phyloP scores from a whole-genome alignment of 2,329 filamentous ascomycete species.

The Epichloe elymi region DNA sequence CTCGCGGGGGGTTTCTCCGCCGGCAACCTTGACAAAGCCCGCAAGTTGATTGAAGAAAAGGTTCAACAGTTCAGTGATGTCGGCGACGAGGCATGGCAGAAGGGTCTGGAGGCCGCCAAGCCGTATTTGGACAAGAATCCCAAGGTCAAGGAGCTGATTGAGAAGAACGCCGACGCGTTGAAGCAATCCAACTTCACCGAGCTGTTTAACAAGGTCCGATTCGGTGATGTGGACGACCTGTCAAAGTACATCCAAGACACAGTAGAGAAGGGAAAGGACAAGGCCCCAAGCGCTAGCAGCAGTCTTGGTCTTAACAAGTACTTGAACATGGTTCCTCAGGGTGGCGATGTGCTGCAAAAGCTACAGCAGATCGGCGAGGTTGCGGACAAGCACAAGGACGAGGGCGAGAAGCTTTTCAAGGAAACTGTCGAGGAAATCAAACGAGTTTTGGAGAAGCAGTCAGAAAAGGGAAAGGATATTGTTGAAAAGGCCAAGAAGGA shows the following conservation, averaged over 20 bases:
- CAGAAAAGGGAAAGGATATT: constrained; percentile 44
- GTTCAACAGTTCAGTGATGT: constrained; percentile 51
- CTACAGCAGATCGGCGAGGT: constrained; percentile 51
- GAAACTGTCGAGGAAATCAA: constrained; percentile 55
- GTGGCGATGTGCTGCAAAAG: constrained; percentile 51
- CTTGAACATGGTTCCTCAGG: constrained; percentile 51
- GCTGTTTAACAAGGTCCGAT: constrained; percentile 48
- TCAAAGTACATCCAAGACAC: constrained; percentile 22
- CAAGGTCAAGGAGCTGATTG: constrained; percentile 58
- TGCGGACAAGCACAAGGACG: constrained; percentile 52
- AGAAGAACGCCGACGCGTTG: constrained; percentile 54
- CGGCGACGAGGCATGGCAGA: constrained; percentile 59
- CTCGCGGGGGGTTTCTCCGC: constrained; percentile 46
- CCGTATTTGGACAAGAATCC: constrained; percentile 64
- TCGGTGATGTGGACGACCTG: constrained; percentile 39
- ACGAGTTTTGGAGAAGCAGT: constrained; percentile 49
- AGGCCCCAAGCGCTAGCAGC: constrained; percentile 19
- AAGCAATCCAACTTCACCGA: constrained; percentile 54
- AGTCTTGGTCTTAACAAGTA: constrained; percentile 43
- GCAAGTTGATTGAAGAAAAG: constrained; percentile 57
- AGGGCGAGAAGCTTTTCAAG: constrained; percentile 56
- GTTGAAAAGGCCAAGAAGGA: constrained; percentile 40
- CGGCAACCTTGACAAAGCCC: constrained; percentile 38
- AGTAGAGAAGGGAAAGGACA: constrained; percentile 30
- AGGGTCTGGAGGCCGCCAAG: constrained; percentile 57